Base-by-base conservation (phyloP, 345 rosid genomes). In the Geranium rotundifolium region DNA sequence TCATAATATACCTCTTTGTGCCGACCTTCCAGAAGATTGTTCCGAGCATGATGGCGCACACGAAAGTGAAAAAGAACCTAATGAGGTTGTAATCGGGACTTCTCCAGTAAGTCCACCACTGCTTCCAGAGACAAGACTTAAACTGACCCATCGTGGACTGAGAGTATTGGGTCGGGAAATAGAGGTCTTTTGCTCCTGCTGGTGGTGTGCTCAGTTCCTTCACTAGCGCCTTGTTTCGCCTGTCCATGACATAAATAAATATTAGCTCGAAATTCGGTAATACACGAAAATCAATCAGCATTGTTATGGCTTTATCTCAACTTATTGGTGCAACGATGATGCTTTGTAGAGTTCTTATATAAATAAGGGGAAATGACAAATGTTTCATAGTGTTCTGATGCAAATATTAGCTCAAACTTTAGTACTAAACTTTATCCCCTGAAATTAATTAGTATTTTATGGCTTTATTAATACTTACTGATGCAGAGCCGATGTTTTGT, bases 61-160 rank as follows among this genome's bases (percentile, higher is more conserved):
- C 39, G 9, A 79, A 50, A 34, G 86, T 79, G 73, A 79, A 76
- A 60, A 67, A 62, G 63, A 66, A 73, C 56, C 86, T 57, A 14
- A 79, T 81, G 5, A 69, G 71, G 58, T 82, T 82, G 60, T 75
- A 82, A 57, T 75, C 80, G 17, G 83, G 81, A 62, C 79, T 73
- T 71, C 86, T 79, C 86, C 86, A 75, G 66, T 82, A 82, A 54
- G 83, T 76, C 83, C 80, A 82, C 79, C 79, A 71, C 31, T 79
- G 83, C 63, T 82, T 82, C 86, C 86, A 82, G 4, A 82, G 54
- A 62, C 83, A 77, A 55, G 86, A 77, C 54, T 73, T 75, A 72
- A 77, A 75, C 55, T 82, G 86, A n/a, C 79, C 79, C 77, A 73
- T 74, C 7, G 68, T 29, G 13, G 83, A 65, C 41, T 75, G 75